Evolutionary conservation across 2,329 filamentous ascomycete genomes (phyloP).

Genomic region (Orbilia ellipsospora): DNA sequence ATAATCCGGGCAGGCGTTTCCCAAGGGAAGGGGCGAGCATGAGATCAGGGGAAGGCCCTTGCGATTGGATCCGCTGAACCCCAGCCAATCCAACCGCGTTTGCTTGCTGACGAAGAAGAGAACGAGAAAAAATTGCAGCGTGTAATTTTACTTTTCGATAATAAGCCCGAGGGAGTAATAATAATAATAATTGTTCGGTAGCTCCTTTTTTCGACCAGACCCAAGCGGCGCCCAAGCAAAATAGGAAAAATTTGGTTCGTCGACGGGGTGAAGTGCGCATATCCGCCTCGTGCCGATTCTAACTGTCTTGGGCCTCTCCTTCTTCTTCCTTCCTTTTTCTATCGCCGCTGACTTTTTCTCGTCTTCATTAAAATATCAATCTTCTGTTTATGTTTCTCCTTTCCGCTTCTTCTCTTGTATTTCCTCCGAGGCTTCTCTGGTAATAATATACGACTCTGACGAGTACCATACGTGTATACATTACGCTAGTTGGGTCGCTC

Average conservation of each 20-base stretch:
- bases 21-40: too few relatives aligned
- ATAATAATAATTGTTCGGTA: too few relatives aligned
- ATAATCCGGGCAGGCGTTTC: too few relatives aligned
- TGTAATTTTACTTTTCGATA: conserved; percentile 27
- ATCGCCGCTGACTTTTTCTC: conserved; percentile 7
- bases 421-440: not conserved
- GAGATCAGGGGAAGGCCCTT: conserved; percentile 40
- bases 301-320: conserved; percentile 15
- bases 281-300: conserved; percentile 54
- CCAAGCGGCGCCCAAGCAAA: too few relatives aligned
- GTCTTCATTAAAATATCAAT: too few relatives aligned
- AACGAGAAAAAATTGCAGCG: conserved; percentile 14
- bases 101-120: conserved; percentile 23
- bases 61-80: conserved; percentile 15
- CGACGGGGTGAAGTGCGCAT: conserved; percentile 8
- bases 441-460: too few relatives aligned
- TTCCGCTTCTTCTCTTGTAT: not conserved
- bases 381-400: not conserved
- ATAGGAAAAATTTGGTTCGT: too few relatives aligned
- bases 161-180: too few relatives aligned
- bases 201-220: conserved; percentile 9
- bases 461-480: too few relatives aligned
- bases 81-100: conserved; percentile 38
- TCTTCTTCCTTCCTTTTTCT: not conserved
- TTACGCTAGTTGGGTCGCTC: too few relatives aligned